Percentiles rank a stretch among this genome's conserved stretches.
Evolutionary conservation across 345 rosid species (phyloP).

Genomic region (Zanthoxylum bungeanum): DNA sequence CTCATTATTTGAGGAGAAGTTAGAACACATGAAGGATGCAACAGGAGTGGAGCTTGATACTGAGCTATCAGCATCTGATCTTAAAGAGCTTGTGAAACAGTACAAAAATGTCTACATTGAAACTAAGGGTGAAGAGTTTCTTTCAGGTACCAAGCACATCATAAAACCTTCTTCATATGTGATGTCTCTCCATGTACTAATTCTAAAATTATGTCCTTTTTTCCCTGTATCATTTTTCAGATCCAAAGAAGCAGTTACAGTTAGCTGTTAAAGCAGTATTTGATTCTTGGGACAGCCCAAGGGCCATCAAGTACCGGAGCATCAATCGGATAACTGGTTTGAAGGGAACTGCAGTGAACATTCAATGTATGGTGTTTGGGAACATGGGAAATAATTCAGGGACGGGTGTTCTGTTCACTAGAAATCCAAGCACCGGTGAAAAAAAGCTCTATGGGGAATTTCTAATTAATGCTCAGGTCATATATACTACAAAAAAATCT

Average conservation of each 20-base stretch:
- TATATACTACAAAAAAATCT: background rate
- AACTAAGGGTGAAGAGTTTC: constrained; percentile 67
- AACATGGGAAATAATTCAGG: constrained; percentile 97
- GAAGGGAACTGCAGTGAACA: constrained; percentile 89
- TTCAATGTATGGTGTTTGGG: constrained; percentile 94
- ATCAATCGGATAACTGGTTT: constrained; percentile 88
- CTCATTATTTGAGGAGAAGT: constrained; percentile 69
- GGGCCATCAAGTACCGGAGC: constrained; percentile 79
- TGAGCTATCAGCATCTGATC: constrained; percentile 67
- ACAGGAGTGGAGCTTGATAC: constrained; percentile 72
- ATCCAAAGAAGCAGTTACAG: constrained; percentile 70
- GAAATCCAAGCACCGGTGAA: constrained; percentile 93
- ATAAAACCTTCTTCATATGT: background rate
- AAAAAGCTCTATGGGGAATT: constrained; percentile 92
- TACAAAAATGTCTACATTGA: constrained; percentile 74
- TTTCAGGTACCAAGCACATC: constrained; percentile 53
- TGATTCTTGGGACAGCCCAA: constrained; percentile 90
- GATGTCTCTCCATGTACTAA: background rate
- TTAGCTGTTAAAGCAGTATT: constrained; percentile 78
- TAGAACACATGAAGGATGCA: constrained; percentile 59
- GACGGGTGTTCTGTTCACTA: constrained; percentile 90
- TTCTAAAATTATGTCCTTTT: background rate
- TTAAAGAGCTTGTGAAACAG: constrained; percentile 73
- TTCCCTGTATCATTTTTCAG: constrained; percentile 27
- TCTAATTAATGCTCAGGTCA: constrained; percentile 89